These are phyloP conservation scores for Geranomyces michiganensis DNA, from an alignment of 192 early-diverging fungal genomes.

Conservation along the genomic window DNA sequence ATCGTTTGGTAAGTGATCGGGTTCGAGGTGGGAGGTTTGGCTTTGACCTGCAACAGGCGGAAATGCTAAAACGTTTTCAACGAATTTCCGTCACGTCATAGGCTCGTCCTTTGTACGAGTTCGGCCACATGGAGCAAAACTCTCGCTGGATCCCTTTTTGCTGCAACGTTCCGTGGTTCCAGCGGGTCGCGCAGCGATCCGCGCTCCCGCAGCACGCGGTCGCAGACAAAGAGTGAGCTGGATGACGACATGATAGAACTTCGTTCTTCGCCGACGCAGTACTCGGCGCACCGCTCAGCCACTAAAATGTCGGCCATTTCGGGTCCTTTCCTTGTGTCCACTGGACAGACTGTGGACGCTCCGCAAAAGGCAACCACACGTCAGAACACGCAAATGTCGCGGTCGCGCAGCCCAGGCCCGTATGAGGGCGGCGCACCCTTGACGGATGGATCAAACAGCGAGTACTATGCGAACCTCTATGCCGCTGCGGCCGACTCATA, in stretches of 20 bases:
- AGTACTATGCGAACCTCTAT: background rate
- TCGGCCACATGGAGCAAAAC: constrained; percentile 25
- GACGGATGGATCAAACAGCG: background rate
- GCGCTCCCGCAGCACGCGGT: background rate
- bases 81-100: too few relatives aligned
- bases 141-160: background rate
- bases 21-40: too few relatives aligned
- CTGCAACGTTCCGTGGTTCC: background rate
- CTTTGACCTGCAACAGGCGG: too few relatives aligned
- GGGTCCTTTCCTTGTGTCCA: background rate
- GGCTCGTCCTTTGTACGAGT: constrained; percentile 22
- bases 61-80: too few relatives aligned
- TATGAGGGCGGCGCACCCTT: background rate
- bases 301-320: constrained; percentile 2
- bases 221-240: background rate
- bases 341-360: background rate
- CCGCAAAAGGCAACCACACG: background rate
- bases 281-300: background rate
- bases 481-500: background rate
- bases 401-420: background rate
- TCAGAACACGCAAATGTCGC: background rate
- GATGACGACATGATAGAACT: constrained; percentile 9
- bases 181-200: background rate
- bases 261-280: background rate
- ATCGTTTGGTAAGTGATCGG: constrained; percentile 7